Percentiles rank a stretch among this genome's conserved stretches.
phyloP scores from a whole-genome alignment of 2,329 filamentous ascomycete genomes.

The Colletotrichum sp. region DNA sequence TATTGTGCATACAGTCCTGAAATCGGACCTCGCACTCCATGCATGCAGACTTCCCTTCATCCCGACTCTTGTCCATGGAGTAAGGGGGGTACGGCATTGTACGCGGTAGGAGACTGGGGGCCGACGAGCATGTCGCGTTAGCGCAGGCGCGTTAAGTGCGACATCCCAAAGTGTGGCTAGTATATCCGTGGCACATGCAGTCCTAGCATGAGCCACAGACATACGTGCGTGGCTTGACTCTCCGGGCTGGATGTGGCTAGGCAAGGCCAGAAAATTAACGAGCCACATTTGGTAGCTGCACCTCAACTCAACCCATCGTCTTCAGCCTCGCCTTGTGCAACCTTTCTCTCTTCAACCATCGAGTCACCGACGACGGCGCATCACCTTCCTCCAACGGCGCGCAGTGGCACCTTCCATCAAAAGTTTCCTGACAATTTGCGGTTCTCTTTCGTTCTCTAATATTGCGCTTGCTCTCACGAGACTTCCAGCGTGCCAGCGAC shows the following conservation, averaged over 20 bases:
- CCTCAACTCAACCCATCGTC: not conserved
- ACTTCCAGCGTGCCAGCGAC: not conserved
- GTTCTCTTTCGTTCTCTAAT: not conserved
- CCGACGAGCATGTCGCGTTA: not conserved
- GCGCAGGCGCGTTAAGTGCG: constrained; percentile 7
- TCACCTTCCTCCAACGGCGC: not conserved
- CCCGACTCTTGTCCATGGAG: not conserved
- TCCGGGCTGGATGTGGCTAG: not conserved
- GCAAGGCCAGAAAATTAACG: constrained; percentile 7
- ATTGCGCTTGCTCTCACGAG: not conserved
- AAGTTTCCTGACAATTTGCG: not conserved
- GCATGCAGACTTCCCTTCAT: not conserved
- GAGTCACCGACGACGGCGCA: constrained; percentile 20
- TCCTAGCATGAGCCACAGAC: not conserved
- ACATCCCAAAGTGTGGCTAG: not conserved
- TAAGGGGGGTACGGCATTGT: not conserved
- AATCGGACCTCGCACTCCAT: not conserved
- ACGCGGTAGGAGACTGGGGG: not conserved
- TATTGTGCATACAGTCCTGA: not conserved
- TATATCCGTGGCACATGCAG: not conserved
- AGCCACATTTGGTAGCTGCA: constrained; percentile 15
- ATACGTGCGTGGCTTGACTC: not conserved
- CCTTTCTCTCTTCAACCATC: constrained; percentile 9
- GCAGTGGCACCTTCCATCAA: not conserved
- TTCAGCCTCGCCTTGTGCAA: constrained; percentile 22